A percentile compares a stretch with the other conserved stretches of the same genome.
Conservation (phyloP, 2,329 filamentous ascomycete species). For the Ophiostoma perfectum region DNA sequence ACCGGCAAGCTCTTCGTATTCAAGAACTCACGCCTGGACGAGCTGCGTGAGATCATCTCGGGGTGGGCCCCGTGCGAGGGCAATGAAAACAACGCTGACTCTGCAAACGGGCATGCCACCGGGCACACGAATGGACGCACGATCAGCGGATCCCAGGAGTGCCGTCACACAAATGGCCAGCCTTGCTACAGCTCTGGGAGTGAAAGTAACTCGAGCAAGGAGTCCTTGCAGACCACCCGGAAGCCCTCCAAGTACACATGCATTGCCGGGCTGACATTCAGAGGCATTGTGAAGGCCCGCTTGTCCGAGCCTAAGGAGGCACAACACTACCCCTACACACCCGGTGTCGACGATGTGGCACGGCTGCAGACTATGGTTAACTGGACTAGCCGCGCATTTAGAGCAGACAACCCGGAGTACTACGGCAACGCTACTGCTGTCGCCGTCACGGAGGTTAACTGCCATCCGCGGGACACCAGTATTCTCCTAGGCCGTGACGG, state of each 20-base stretch:
- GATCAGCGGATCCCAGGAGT: background rate
- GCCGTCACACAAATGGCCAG: conserved; percentile 7
- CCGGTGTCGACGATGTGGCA: conserved; percentile 23
- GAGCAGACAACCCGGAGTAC: conserved; percentile 33
- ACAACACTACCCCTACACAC: conserved; percentile 10
- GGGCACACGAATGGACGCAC: background rate
- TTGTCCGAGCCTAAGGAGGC: conserved; percentile 23
- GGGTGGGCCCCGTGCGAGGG: conserved; percentile 24
- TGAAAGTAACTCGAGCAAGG: background rate
- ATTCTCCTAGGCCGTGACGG: background rate
- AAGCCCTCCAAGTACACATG: conserved; percentile 38
- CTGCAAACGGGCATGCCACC: background rate
- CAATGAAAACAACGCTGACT: background rate
- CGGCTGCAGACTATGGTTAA: conserved; percentile 40
- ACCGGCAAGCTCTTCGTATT: conserved; percentile 42
- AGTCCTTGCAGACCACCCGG: background rate
- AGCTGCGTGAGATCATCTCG: conserved; percentile 29
- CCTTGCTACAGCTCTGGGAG: background rate
- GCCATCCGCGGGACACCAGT: conserved; percentile 4
- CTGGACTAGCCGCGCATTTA: conserved; percentile 38
- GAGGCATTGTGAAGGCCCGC: conserved; percentile 37
- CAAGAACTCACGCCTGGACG: conserved; percentile 32
- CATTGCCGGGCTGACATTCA: conserved; percentile 39
- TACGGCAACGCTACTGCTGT: conserved; percentile 42
- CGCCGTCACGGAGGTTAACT: conserved; percentile 32